Conservation (phyloP, 1,284 basidiomycete species). For the Fistulina hepatica region DNA sequence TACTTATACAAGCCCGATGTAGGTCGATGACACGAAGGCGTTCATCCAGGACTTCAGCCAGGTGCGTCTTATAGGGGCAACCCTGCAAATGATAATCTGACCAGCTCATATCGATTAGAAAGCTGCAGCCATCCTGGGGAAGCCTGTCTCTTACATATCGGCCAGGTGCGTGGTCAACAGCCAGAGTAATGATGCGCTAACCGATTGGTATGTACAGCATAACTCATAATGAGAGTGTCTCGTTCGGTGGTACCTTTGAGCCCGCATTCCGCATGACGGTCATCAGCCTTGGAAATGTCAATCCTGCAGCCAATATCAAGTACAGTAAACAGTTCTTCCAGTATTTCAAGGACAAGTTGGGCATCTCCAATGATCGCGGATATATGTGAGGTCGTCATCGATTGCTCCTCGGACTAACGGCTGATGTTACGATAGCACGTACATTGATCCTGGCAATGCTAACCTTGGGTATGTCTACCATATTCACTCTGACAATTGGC, state of each 20-base stretch:
- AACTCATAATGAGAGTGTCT: constrained; percentile 44
- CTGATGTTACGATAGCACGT: neutral
- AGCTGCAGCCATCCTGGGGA: neutral
- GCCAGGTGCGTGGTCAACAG: constrained; percentile 40
- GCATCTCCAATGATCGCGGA: constrained; percentile 4
- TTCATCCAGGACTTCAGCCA: constrained; percentile 53
- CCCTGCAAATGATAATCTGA: too few species aligned
- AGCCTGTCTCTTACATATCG: constrained; percentile 25
- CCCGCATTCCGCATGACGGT: constrained; percentile 48
- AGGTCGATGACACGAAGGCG: constrained; percentile 40
- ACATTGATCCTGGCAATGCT: constrained; percentile 1
- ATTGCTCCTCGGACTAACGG: neutral
- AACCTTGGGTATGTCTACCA: neutral
- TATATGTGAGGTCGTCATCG: constrained; percentile 4
- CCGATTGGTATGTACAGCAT: constrained; percentile 44
- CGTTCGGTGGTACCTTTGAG: constrained; percentile 50
- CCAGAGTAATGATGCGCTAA: constrained; percentile 39
- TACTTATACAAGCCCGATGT: neutral
- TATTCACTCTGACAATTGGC: neutral
- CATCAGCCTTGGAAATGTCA: constrained; percentile 39
- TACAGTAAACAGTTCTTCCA: constrained; percentile 35
- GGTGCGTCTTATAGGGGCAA: constrained; percentile 32
- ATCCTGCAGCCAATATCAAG: constrained; percentile 32
- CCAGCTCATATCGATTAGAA: neutral
- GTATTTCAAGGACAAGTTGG: constrained; percentile 3